Evolutionary conservation across 805 yeast genomes (phyloP).

Genomic region (Ogataea pini): DNA sequence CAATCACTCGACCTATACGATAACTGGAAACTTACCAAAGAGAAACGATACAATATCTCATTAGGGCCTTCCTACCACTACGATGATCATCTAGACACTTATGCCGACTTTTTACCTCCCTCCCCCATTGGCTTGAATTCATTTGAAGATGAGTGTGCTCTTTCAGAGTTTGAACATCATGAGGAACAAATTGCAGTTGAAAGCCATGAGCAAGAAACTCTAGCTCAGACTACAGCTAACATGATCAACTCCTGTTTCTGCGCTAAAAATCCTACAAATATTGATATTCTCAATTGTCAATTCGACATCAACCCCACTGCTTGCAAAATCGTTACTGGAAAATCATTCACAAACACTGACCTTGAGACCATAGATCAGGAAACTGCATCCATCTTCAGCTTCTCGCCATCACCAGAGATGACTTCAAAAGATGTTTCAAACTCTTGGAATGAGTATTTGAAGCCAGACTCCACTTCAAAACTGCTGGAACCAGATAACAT

Average conservation of each 20-base stretch:
- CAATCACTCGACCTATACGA: slow-evolving; percentile 8
- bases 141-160: slow-evolving; percentile 12
- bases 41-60: background rate
- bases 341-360: background rate
- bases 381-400: background rate
- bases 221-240: slow-evolving; percentile 3
- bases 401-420: background rate
- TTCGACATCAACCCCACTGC: slow-evolving; percentile 3
- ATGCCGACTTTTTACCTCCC: slow-evolving; percentile 13
- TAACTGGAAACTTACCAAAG: background rate
- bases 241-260: slow-evolving; percentile 6
- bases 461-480: no score
- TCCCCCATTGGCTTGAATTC: slow-evolving; percentile 14
- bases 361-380: background rate
- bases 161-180: slow-evolving; percentile 7
- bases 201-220: slow-evolving; percentile 5
- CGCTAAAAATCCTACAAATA: slow-evolving; percentile 1
- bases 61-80: background rate
- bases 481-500: no score
- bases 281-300: slow-evolving; percentile 4
- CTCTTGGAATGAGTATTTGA: no score
- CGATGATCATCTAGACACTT: slow-evolving; percentile 4
- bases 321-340: background rate
- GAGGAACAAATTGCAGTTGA: slow-evolving; percentile 6
- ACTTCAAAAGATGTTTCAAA: background rate